Percentiles rank a stretch among this genome's conserved stretches.
phyloP scores from a whole-genome alignment of 257 asterid species.

The Solanum dulcamara region DNA sequence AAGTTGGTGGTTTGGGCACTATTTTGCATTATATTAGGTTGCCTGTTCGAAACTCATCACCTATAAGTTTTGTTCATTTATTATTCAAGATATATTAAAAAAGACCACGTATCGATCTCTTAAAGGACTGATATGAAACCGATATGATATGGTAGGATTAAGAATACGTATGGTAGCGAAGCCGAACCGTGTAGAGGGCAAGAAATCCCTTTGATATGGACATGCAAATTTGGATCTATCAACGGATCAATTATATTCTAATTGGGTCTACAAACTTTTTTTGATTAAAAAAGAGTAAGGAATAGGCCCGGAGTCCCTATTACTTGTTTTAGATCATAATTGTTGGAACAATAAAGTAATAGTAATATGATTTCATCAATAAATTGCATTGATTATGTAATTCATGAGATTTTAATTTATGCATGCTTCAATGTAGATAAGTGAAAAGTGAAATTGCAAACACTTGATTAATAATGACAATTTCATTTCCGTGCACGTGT shows the following conservation, averaged over 20 bases:
- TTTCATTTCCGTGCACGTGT: neutral
- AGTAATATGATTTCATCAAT: neutral
- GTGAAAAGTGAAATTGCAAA: neutral
- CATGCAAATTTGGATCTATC: neutral
- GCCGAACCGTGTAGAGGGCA: neutral
- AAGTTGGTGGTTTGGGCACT: neutral
- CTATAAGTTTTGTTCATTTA: too few species aligned
- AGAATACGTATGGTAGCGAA: too few species aligned
- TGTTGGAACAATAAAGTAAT: neutral
- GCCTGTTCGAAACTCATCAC: neutral
- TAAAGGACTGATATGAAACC: too few species aligned
- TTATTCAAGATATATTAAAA: too few species aligned
- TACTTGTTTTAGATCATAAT: neutral
- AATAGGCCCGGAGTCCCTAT: neutral
- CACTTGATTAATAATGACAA: neutral
- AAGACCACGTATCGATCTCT: too few species aligned
- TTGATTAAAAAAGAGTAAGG: neutral
- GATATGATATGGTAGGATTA: too few species aligned
- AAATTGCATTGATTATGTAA: neutral
- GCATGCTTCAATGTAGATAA: neutral
- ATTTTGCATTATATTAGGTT: neutral
- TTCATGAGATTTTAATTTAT: neutral
- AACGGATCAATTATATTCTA: neutral
- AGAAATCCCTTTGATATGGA: neutral
- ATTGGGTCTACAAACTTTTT: neutral